These are phyloP conservation scores for Lipomyces chichibuensis DNA, from an alignment of 805 yeast species.

Conservation along the genomic window DNA sequence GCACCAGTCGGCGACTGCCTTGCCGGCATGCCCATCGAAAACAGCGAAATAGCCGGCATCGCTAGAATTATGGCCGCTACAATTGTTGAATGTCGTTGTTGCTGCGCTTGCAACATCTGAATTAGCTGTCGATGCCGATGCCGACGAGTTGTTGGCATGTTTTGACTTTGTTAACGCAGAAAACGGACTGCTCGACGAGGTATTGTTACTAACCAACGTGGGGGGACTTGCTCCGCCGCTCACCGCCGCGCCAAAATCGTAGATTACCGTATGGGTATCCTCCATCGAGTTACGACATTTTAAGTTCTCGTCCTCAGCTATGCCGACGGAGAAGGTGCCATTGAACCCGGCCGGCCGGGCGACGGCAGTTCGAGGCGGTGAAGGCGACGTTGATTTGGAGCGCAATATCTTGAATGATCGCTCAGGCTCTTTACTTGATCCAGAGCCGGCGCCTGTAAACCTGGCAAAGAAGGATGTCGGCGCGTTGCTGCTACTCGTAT, in stretches of 20 bases:
- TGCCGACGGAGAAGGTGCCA: conserved; percentile 75
- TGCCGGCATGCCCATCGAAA: conserved; percentile 97
- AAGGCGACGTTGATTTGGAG: neutral
- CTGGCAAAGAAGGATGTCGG: conserved; percentile 22
- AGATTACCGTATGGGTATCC: conserved; percentile 90
- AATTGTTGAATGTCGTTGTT: conserved; percentile 6
- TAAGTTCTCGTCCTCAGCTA: conserved; percentile 83
- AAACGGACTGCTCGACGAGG: neutral
- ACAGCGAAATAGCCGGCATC: conserved; percentile 96
- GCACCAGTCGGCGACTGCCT: conserved; percentile 91
- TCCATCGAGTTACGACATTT: conserved; percentile 89
- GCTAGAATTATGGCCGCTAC: conserved; percentile 18
- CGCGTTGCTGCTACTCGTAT: neutral
- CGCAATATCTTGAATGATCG: neutral
- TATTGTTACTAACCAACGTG: neutral
- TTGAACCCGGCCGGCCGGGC: conserved; percentile 48
- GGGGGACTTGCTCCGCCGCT: neutral
- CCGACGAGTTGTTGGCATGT: neutral
- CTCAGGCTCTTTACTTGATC: neutral
- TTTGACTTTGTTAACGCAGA: neutral
- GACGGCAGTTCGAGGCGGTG: conserved; percentile 14
- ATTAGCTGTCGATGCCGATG: neutral
- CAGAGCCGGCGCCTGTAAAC: conserved; percentile 11
- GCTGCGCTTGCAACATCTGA: conserved; percentile 6
- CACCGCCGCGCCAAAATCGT: conserved; percentile 78